Evolutionary conservation across 1,284 basidiomycete genomes (phyloP), one percentile per base, ranked within the genome.

Genomic region (Bjerkandera adusta): DNA sequence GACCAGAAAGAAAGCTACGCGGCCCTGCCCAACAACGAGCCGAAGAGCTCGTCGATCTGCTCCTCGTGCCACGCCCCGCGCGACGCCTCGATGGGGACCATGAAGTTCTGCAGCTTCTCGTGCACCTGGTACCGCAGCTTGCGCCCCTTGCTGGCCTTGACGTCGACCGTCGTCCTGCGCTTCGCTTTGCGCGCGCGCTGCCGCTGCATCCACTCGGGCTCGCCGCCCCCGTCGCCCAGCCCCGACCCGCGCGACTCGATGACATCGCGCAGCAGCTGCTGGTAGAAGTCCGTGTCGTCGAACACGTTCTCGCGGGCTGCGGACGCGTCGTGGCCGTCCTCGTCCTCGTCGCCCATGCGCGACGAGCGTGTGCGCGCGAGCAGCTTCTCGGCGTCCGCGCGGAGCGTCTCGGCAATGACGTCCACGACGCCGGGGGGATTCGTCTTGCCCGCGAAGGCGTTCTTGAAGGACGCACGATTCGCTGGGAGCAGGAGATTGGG

Each of bases 91-190:
- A 94, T 81, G 8, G 94, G 93, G 1, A 93, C 89, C 85, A 95
- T 95, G 62, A 96, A 96, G 63, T 93, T 92, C 62, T 91, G 88
- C 33, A 95, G 69, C 69, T 96, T 97, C 59, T 96, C 91, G 61
- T 97, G 94, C 1, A 91, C 84, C 51, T 95, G 88, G 64, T 92
- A 96, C 51, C 91, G 89, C 60, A 51, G 37, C 54, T 54, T 51
- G 36, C 39, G 56, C 2, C 94, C 94, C 69, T 97, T 97, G 63
- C 85, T 90, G n/a, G 92, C 94, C 54, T 87, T 92, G 0, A 92
- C 91, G 64, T 97, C 94, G 10, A 96, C 90, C 50, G 78, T 85
- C 70, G 88, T 92, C 56, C 71, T 72, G 61, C 75, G 76, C 61
- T 76, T 75, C 34, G 78, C 75, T 61, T 79, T 88, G 58, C 77